Conservation (phyloP, 352 stramenopile genomes). For the Globisporangium alternatum region DNA sequence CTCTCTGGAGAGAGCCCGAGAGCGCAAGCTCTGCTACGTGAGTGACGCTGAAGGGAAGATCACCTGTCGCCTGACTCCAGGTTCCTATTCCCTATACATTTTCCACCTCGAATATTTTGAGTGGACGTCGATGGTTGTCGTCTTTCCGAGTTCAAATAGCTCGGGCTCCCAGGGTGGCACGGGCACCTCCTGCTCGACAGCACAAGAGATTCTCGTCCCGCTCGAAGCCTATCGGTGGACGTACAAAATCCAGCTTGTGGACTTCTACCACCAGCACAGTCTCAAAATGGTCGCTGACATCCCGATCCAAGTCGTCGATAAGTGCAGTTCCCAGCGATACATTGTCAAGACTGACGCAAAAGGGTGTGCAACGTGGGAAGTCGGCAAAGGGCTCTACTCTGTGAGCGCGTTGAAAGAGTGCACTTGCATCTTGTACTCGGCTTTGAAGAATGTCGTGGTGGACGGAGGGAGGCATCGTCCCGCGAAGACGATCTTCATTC, state of each 20-base stretch:
- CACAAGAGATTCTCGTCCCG: slow-evolving; percentile 55
- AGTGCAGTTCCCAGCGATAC: slow-evolving; percentile 45
- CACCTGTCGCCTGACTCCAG: slow-evolving; percentile 41
- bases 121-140: slow-evolving; percentile 55
- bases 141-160: slow-evolving; percentile 49
- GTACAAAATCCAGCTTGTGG: slow-evolving; percentile 58
- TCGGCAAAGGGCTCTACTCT: slow-evolving; percentile 59
- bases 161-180: slow-evolving; percentile 35
- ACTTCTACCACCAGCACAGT: slow-evolving; percentile 60
- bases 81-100: slow-evolving; percentile 67
- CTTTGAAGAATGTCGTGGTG: slow-evolving; percentile 63
- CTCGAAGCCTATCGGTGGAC: slow-evolving; percentile 61
- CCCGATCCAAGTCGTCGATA: slow-evolving; percentile 52
- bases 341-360: slow-evolving; percentile 37
- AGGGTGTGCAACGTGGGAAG: slow-evolving; percentile 50
- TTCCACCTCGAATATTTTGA: slow-evolving; percentile 75
- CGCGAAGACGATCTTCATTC: slow-evolving; percentile 47
- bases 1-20: slow-evolving; percentile 8
- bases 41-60: slow-evolving; percentile 36
- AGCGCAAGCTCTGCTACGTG: slow-evolving; percentile 25
- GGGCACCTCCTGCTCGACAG: slow-evolving; percentile 20
- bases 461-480: slow-evolving; percentile 53
- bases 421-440: slow-evolving; percentile 64
- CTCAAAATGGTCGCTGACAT: slow-evolving; percentile 38
- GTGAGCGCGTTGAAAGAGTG: slow-evolving; percentile 47